Conservation (phyloP, 495 filamentous ascomycete species). For the Annulohypoxylon moriforme region DNA sequence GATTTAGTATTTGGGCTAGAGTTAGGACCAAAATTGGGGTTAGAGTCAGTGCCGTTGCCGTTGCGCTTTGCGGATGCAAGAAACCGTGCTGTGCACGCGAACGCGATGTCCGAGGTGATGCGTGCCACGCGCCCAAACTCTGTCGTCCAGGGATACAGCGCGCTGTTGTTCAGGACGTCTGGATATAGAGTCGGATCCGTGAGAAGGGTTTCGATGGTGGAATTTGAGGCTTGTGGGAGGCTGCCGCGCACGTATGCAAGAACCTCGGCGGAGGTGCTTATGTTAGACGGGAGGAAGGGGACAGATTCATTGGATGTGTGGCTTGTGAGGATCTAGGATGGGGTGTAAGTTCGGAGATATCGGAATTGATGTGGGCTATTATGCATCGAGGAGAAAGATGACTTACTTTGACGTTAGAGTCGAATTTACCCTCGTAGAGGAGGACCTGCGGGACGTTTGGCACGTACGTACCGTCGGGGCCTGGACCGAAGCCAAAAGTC, state of each 20-base stretch:
- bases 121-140: conserved; percentile 52
- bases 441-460: conserved; percentile 66
- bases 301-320: conserved; percentile 45
- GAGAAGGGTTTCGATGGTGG: conserved; percentile 29
- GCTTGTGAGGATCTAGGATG: conserved; percentile 41
- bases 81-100: conserved; percentile 63
- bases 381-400: no score
- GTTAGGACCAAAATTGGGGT: neutral
- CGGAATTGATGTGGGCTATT: conserved; percentile 55
- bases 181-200: conserved; percentile 51
- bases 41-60: no score
- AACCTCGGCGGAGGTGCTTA: conserved; percentile 49
- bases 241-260: conserved; percentile 39
- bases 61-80: conserved; percentile 60
- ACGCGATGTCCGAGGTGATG: conserved; percentile 53
- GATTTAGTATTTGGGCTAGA: neutral
- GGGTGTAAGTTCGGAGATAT: neutral
- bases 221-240: conserved; percentile 12
- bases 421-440: conserved; percentile 67
- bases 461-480: conserved; percentile 69
- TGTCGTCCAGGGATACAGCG: conserved; percentile 56
- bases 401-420: conserved; percentile 65
- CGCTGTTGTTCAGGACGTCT: conserved; percentile 53
- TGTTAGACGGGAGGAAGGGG: conserved; percentile 44
- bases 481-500: conserved; percentile 65